phyloP scores from a whole-genome alignment of 345 rosid genomes.

The Euphorbia tirucalli region DNA sequence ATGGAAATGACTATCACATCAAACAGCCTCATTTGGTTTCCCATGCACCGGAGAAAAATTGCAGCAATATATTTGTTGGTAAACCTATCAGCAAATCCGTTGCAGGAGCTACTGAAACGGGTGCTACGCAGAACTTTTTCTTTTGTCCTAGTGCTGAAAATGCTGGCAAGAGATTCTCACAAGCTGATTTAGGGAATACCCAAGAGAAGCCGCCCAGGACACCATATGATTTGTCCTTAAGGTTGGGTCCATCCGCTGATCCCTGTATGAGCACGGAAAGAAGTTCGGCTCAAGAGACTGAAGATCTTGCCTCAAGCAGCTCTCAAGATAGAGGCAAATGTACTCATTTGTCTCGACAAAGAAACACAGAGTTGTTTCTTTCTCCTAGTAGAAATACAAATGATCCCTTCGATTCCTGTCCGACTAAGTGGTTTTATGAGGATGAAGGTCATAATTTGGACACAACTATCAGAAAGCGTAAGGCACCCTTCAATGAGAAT shows the following conservation, averaged over 20 bases:
- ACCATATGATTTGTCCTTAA: conserved; percentile 75
- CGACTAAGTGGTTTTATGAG: conserved; percentile 33
- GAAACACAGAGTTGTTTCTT: conserved; percentile 53
- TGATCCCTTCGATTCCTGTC: conserved; percentile 31
- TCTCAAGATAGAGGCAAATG: conserved; percentile 32
- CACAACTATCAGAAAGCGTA: conserved; percentile 45
- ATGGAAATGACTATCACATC: conserved; percentile 44
- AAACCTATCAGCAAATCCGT: conserved; percentile 59
- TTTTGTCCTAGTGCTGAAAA: conserved; percentile 29
- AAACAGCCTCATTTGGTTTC: conserved; percentile 37
- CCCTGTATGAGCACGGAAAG: conserved; percentile 36
- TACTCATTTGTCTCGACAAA: conserved; percentile 26
- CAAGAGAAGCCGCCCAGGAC: conserved; percentile 36
- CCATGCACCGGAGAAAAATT: conserved; percentile 31
- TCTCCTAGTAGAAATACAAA: conserved; percentile 49
- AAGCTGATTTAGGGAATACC: conserved; percentile 26
- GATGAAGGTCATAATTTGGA: conserved; percentile 39
- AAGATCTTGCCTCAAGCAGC: conserved; percentile 34
- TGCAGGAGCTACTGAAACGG: conserved; percentile 33
- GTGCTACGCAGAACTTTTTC: conserved; percentile 31
- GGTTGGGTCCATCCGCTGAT: conserved; percentile 64
- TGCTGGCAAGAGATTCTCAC: conserved; percentile 22
- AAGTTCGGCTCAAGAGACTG: conserved; percentile 40
- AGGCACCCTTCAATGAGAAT: conserved; percentile 39
- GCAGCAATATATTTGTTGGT: conserved; percentile 53